Conservation (phyloP, 345 rosid genomes). For the Salix koriyanagi region DNA sequence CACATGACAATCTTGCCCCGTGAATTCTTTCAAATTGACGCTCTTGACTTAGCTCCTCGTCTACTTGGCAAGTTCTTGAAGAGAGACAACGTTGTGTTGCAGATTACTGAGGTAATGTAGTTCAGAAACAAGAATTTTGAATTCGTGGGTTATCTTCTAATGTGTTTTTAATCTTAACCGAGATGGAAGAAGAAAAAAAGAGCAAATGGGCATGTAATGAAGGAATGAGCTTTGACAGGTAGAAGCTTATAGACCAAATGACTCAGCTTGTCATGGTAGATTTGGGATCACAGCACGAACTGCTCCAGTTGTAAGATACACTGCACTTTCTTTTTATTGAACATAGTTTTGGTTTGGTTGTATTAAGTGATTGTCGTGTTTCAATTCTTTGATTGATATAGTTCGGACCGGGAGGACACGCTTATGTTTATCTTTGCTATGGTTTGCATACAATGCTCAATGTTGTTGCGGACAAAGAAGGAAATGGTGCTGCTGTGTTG, state of each 20-base stretch:
- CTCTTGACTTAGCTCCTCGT: slow-evolving; percentile 85
- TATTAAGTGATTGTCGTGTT: background rate
- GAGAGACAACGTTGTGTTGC: slow-evolving; percentile 75
- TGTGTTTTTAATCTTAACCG: no score
- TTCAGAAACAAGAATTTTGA: background rate
- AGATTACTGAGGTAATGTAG: slow-evolving; percentile 69
- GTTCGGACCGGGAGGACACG: slow-evolving; percentile 96
- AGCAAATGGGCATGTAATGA: background rate
- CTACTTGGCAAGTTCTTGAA: slow-evolving; percentile 82
- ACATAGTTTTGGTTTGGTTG: background rate
- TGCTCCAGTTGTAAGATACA: slow-evolving; percentile 65
- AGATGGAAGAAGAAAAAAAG: no score
- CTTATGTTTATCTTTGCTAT: slow-evolving; percentile 90
- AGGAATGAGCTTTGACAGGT: slow-evolving; percentile 39
- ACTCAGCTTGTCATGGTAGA: slow-evolving; percentile 92
- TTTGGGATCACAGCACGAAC: slow-evolving; percentile 80
- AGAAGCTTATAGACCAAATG: slow-evolving; percentile 90
- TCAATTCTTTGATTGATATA: slow-evolving; percentile 21
- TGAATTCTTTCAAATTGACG: slow-evolving; percentile 75
- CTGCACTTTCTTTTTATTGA: background rate
- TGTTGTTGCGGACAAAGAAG: slow-evolving; percentile 85
- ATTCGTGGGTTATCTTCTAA: background rate
- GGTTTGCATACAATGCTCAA: slow-evolving; percentile 93
- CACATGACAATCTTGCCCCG: slow-evolving; percentile 45
- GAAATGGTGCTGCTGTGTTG: slow-evolving; percentile 84